A percentile compares a stretch with the other conserved stretches of the same genome.
Conservation (phyloP, 1,139 yeast species). For the Kodamaea suecica region DNA sequence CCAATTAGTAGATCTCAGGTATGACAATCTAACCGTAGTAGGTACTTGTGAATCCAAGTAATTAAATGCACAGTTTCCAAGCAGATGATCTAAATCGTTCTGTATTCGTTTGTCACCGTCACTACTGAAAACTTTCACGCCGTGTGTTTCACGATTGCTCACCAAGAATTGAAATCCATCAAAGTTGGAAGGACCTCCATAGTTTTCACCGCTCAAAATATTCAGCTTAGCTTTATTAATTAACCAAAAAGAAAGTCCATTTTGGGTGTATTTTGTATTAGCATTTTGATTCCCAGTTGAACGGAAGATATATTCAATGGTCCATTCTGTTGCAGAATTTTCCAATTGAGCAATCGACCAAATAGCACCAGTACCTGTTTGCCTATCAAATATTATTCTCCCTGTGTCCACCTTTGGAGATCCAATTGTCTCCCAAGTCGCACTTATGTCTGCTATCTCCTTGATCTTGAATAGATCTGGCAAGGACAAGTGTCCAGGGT, state of each 20-base stretch:
- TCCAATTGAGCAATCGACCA: slow-evolving; percentile 45
- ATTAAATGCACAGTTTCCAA: slow-evolving; percentile 57
- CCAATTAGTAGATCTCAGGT: slow-evolving; percentile 38
- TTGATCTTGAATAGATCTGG: slow-evolving; percentile 31
- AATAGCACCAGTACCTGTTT: slow-evolving; percentile 27
- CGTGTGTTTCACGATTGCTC: slow-evolving; percentile 47
- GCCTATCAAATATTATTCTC: slow-evolving; percentile 26
- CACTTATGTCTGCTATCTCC: slow-evolving; percentile 21
- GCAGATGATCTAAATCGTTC: slow-evolving; percentile 25
- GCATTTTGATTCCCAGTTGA: slow-evolving; percentile 42
- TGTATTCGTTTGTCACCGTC: slow-evolving; percentile 43
- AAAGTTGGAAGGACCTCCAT: slow-evolving; percentile 50
- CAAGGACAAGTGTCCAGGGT: slow-evolving; percentile 28
- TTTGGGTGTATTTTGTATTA: slow-evolving; percentile 30
- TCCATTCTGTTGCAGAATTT: slow-evolving; percentile 45
- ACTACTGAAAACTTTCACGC: slow-evolving; percentile 54
- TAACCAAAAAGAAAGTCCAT: slow-evolving; percentile 55
- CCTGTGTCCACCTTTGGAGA: slow-evolving; percentile 36
- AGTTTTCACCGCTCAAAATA: slow-evolving; percentile 16
- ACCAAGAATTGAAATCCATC: slow-evolving; percentile 62
- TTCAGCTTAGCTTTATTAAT: slow-evolving; percentile 27
- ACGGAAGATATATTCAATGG: slow-evolving; percentile 60
- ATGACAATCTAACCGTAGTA: slow-evolving; percentile 60
- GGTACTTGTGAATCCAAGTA: slow-evolving; percentile 71
- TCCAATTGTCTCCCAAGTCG: slow-evolving; percentile 31